Conservation (phyloP, 805 yeast species). For the Clavispora fructus region DNA sequence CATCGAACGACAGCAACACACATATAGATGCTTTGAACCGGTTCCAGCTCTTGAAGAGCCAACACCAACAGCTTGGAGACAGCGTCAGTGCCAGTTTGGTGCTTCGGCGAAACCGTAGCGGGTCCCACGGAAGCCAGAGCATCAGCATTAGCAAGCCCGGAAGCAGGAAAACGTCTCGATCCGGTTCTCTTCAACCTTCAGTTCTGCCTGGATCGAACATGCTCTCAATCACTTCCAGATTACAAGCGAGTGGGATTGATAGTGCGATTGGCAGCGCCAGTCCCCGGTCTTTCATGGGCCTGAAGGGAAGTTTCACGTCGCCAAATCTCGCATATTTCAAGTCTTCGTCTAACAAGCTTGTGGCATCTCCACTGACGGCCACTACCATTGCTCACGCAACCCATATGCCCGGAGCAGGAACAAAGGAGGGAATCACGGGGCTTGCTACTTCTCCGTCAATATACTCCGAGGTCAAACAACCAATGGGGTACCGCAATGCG, state of each 20-base stretch:
- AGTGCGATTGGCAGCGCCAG: neutral
- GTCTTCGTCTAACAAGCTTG: constrained; percentile 13
- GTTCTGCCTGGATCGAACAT: neutral
- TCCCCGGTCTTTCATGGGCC: neutral
- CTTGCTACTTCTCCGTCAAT: constrained; percentile 34
- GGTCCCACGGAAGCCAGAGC: neutral
- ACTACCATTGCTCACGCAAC: constrained; percentile 22
- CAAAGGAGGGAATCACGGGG: constrained; percentile 19
- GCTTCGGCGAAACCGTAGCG: constrained; percentile 17
- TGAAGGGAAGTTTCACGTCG: neutral
- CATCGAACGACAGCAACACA: constrained; percentile 15
- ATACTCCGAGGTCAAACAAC: constrained; percentile 15
- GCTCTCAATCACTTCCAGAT: neutral
- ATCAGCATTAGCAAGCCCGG: neutral
- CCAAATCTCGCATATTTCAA: constrained; percentile 1
- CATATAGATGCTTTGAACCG: constrained; percentile 43
- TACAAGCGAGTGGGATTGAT: neutral
- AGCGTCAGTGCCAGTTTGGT: constrained; percentile 48
- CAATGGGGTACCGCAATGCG: constrained; percentile 33
- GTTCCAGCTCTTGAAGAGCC: constrained; percentile 48
- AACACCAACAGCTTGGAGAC: constrained; percentile 52
- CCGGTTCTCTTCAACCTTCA: neutral
- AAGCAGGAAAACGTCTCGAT: neutral
- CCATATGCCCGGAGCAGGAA: neutral
- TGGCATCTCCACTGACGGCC: constrained; percentile 18